Percentiles rank a stretch among this genome's conserved stretches.
Evolutionary conservation across 495 filamentous ascomycete species (phyloP).

Genomic region (Aspergillus steynii): DNA sequence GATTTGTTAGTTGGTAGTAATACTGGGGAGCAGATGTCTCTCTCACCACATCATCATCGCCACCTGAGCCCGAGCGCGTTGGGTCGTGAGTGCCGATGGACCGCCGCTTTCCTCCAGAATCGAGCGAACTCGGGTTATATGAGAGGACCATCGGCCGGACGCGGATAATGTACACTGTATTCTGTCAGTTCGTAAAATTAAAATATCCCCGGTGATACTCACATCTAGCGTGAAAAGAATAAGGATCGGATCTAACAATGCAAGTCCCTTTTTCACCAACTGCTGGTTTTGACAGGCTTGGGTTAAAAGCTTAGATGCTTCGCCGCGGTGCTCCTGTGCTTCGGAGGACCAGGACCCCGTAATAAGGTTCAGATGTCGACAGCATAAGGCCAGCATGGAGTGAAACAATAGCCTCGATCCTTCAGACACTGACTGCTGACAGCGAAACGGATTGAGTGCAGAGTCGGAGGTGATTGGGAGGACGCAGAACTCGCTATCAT

Average conservation of each 20-base stretch:
- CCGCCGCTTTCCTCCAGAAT: conserved; percentile 19
- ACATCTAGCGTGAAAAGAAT: conserved; percentile 23
- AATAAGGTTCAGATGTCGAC: conserved; percentile 14
- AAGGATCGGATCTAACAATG: conserved; percentile 19
- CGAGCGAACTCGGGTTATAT: conserved; percentile 11
- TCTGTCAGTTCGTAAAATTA: too few relatives aligned
- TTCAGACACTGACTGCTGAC: conserved; percentile 6
- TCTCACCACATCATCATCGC: conserved; percentile 28
- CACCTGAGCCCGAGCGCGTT: conserved; percentile 24
- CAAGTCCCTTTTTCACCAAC: neutral
- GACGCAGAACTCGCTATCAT: conserved; percentile 21
- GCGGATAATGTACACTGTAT: conserved; percentile 19
- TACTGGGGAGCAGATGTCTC: too few relatives aligned
- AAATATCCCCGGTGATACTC: neutral
- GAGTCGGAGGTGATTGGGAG: conserved; percentile 18
- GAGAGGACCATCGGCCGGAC: conserved; percentile 15
- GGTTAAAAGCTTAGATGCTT: conserved; percentile 19
- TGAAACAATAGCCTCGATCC: conserved; percentile 17
- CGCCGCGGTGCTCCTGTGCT: conserved; percentile 13
- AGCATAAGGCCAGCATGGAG: conserved; percentile 22
- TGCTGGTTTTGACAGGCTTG: conserved; percentile 7
- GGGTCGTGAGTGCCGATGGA: conserved; percentile 7
- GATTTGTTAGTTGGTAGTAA: neutral
- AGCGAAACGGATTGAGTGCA: conserved; percentile 19
- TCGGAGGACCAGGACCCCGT: conserved; percentile 8